A percentile compares a stretch with the other conserved stretches of the same genome.
Conservation (phyloP, 2,329 filamentous ascomycete species). For the Phaeoacremonium minimum region DNA sequence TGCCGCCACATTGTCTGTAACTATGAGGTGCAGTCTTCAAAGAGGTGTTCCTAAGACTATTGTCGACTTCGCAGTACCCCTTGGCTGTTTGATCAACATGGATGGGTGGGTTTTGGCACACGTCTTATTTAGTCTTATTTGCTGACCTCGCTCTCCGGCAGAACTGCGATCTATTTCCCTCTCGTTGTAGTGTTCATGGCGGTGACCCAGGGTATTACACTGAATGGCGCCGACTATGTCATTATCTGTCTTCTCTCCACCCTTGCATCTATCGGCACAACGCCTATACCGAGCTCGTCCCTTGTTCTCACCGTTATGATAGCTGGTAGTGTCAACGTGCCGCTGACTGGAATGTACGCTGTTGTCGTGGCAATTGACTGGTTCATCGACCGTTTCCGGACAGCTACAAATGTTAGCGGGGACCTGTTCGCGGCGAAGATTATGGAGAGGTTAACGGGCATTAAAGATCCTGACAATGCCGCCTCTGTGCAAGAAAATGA, state of each 20-base stretch:
- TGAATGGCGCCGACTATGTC: constrained; percentile 40
- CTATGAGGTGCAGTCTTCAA: constrained; percentile 33
- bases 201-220: constrained; percentile 39
- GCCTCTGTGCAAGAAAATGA: too few relatives aligned
- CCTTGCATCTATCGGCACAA: constrained; percentile 47
- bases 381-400: constrained; percentile 53
- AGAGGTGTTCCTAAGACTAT: constrained; percentile 36
- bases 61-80: constrained; percentile 39
- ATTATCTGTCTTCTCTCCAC: constrained; percentile 44
- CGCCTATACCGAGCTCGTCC: constrained; percentile 47
- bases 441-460: constrained; percentile 32
- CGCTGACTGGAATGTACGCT: constrained; percentile 44
- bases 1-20: constrained; percentile 46
- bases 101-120: constrained; percentile 32
- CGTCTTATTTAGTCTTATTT: constrained; percentile 2
- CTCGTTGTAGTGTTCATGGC: constrained; percentile 48
- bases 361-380: constrained; percentile 51
- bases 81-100: constrained; percentile 47
- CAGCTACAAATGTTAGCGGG: constrained; percentile 44
- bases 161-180: constrained; percentile 52
- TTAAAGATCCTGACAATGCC: constrained; percentile 13
- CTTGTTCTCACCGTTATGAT: constrained; percentile 40
- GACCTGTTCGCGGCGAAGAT: constrained; percentile 40
- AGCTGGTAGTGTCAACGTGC: constrained; percentile 28
- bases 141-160: constrained; percentile 11